A percentile compares a stretch with the other conserved stretches of the same genome.
Conservation (phyloP, 2,329 filamentous ascomycete species). For the Ciborinia camelliae region DNA sequence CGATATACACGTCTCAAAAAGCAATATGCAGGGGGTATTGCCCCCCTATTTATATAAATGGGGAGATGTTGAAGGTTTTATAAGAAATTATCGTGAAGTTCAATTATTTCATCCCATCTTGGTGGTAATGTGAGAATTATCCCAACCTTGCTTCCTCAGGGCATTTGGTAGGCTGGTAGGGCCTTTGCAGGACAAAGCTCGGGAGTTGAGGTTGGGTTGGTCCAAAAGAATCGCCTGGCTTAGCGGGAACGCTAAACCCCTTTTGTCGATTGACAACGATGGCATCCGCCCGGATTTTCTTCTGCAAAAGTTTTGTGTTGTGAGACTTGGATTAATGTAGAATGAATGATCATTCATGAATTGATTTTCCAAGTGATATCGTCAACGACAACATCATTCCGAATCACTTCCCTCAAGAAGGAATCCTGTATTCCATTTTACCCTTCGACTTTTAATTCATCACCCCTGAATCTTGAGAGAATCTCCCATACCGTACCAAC, state of each 20-base stretch:
- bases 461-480: constrained; percentile 18
- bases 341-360: background rate
- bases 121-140: background rate
- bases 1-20: background rate
- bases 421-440: background rate
- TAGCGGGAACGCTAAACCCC: constrained; percentile 17
- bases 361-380: background rate
- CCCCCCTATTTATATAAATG: background rate
- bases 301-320: constrained; percentile 14
- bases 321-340: background rate
- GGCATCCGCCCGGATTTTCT: constrained; percentile 14
- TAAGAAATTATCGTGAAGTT: background rate
- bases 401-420: too few relatives aligned
- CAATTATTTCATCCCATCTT: background rate
- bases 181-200: constrained; percentile 5
- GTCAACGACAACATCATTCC: background rate
- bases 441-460: background rate
- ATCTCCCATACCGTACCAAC: background rate
- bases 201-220: constrained; percentile 14
- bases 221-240: constrained; percentile 14
- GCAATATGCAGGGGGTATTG: background rate
- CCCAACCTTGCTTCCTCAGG: background rate
- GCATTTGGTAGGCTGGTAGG: constrained; percentile 8
- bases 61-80: background rate
- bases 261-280: constrained; percentile 16